Evolutionary conservation across 2,329 filamentous ascomycete species (phyloP).

Genomic region (Ceratocystis albifundus): DNA sequence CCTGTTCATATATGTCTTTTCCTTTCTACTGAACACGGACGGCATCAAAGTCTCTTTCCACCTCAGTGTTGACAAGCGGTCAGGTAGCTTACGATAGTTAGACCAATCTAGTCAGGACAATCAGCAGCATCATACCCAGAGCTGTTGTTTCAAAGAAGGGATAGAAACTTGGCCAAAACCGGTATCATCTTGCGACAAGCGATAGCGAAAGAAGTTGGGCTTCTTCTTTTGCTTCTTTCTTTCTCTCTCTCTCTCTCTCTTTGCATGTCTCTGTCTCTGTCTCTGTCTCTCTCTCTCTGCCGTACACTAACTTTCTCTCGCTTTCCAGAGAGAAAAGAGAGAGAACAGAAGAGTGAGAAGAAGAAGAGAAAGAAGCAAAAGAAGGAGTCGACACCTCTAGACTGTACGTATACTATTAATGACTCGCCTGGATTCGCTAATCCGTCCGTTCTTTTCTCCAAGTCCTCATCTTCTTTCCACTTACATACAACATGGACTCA

Average conservation of each 20-base stretch:
- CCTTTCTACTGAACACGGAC: background rate
- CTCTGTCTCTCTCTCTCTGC: background rate
- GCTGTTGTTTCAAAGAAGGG: background rate
- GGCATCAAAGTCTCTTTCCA: too few species aligned
- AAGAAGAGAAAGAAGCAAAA: background rate
- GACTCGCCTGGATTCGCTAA: too few species aligned
- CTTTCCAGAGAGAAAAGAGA: background rate
- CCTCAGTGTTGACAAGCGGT: too few species aligned
- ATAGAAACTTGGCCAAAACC: background rate
- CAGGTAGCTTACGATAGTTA: too few species aligned
- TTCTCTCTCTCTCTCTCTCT: background rate
- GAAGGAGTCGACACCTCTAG: background rate
- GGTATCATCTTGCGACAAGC: background rate
- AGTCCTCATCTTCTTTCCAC: background rate
- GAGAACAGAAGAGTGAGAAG: background rate
- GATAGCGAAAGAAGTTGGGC: background rate
- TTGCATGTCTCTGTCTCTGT: too few species aligned
- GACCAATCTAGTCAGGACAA: background rate
- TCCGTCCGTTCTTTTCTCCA: too few species aligned
- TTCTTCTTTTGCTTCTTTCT: background rate
- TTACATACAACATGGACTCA: background rate
- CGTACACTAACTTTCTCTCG: background rate
- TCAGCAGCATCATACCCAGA: background rate
- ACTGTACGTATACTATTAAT: background rate
- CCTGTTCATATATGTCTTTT: background rate